phyloP scores from a whole-genome alignment of 202 grass and related monocot genomes.

The Sporobolus alterniflorus region DNA sequence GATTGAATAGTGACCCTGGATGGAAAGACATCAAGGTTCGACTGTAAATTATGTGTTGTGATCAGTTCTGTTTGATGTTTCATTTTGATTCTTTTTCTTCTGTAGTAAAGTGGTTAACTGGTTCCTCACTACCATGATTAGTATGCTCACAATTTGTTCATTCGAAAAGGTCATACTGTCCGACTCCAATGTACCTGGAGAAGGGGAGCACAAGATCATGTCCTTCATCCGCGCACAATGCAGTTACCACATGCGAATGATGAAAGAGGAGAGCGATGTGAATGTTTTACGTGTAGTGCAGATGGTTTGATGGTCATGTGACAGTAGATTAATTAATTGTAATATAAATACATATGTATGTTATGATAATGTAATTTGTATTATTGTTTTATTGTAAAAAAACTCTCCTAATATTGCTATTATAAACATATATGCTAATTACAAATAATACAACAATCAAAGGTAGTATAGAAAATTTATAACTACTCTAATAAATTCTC shows the following conservation, averaged over 20 bases:
- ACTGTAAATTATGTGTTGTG: neutral
- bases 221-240: constrained; percentile 61
- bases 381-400: too few species aligned
- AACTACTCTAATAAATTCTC: too few species aligned
- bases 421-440: too few species aligned
- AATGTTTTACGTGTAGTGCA: too few species aligned
- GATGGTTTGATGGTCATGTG: too few species aligned
- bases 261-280: too few species aligned
- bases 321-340: too few species aligned
- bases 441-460: too few species aligned
- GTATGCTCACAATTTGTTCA: neutral
- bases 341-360: too few species aligned
- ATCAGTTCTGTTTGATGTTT: neutral
- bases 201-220: constrained; percentile 90
- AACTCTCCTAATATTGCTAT: too few species aligned
- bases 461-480: too few species aligned
- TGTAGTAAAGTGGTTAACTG: neutral
- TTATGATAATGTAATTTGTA: too few species aligned
- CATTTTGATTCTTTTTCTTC: neutral
- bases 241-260: constrained; percentile 24
- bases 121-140: neutral
- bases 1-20: constrained; percentile 41
- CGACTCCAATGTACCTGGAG: constrained; percentile 74
- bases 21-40: constrained; percentile 68
- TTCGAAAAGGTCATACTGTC: constrained; percentile 77